phyloP scores from a whole-genome alignment of 805 yeast genomes.

The Monosporozyma servazzii region DNA sequence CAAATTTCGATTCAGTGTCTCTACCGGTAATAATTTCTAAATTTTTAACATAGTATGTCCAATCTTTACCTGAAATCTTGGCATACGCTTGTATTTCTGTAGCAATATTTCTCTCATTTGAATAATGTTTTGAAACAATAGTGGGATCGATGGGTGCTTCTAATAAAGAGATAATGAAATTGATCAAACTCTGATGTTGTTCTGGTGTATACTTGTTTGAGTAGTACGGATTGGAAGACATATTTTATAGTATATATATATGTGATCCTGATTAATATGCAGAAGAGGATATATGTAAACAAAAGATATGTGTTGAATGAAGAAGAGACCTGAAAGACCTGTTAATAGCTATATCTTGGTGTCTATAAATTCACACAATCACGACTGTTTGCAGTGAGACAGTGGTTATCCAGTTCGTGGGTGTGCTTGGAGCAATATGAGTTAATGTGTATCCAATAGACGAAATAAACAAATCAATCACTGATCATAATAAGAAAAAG shows the following conservation, averaged over 20 bases:
- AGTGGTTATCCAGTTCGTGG: not conserved
- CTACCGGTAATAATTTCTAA: slow-evolving; percentile 78
- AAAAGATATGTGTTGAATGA: not conserved
- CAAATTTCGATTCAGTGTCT: slow-evolving; percentile 40
- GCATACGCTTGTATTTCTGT: slow-evolving; percentile 95
- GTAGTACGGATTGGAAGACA: not conserved
- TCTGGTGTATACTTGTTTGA: slow-evolving; percentile 13
- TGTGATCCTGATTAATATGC: not conserved
- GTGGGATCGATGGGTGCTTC: slow-evolving; percentile 67
- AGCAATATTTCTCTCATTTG: slow-evolving; percentile 58
- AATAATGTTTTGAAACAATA: slow-evolving; percentile 59
- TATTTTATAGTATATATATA: too few relatives aligned
- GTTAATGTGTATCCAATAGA: not conserved
- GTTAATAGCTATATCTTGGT: too few relatives aligned
- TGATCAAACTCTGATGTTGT: slow-evolving; percentile 46
- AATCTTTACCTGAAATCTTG: slow-evolving; percentile 81
- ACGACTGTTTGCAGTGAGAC: too few relatives aligned
- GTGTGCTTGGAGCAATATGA: not conserved
- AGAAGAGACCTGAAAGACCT: not conserved
- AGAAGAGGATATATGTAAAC: too few relatives aligned
- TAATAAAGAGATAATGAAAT: slow-evolving; percentile 64
- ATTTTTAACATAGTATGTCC: slow-evolving; percentile 90
- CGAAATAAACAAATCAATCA: not conserved
- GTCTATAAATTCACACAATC: too few relatives aligned
- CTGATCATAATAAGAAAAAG: not conserved